These are phyloP conservation scores for Epichloe hybrida DNA, from an alignment of 2,329 filamentous ascomycete genomes.

Conservation along the genomic window DNA sequence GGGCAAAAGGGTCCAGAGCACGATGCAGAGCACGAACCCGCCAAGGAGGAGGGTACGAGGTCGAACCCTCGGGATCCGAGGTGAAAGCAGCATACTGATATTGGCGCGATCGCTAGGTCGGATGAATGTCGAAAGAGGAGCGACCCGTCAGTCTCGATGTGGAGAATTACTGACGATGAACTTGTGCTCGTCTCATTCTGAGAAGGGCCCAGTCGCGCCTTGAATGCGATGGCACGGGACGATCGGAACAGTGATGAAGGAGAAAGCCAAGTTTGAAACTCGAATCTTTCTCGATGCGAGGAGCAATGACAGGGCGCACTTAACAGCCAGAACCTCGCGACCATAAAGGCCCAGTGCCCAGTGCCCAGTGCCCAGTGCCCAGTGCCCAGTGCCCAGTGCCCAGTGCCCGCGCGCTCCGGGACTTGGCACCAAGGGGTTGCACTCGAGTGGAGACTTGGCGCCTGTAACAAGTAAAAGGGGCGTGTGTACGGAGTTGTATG, in stretches of 20 bases:
- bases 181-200: constrained; percentile 1
- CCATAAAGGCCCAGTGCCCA: too few species aligned
- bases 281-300: too few species aligned
- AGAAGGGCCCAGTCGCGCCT: background rate
- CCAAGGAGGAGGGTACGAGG: constrained; percentile 1
- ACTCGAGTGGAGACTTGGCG: too few species aligned
- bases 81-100: constrained; percentile 5
- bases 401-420: too few species aligned
- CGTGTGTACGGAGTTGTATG: too few species aligned
- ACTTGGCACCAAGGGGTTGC: too few species aligned
- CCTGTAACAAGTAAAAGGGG: background rate
- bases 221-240: background rate
- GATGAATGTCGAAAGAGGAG: too few species aligned
- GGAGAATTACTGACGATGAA: background rate
- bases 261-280: too few species aligned
- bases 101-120: background rate
- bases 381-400: too few species aligned
- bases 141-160: background rate
- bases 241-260: background rate
- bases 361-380: too few species aligned
- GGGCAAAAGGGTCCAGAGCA: constrained; percentile 3
- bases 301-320: too few species aligned
- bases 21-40: constrained; percentile 3
- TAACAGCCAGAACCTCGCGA: too few species aligned
- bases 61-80: constrained; percentile 3